Conservation (phyloP, 2,329 filamentous ascomycete species). For the Myriangium duriaei region DNA sequence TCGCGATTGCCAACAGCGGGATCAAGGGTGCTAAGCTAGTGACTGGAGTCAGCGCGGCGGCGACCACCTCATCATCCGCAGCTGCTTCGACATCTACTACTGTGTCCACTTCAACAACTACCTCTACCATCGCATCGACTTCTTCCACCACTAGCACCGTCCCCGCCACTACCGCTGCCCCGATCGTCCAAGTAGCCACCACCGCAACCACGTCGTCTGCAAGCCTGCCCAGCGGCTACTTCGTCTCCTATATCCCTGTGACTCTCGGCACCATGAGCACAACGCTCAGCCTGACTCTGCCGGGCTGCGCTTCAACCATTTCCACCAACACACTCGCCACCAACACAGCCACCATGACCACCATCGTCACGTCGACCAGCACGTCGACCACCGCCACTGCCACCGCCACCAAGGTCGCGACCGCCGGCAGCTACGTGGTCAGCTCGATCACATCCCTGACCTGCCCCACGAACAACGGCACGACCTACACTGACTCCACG, state of each 20-base stretch:
- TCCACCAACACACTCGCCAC: too few species aligned
- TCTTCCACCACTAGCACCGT: background rate
- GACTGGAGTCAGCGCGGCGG: slow-evolving; percentile 3
- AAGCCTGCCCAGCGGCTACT: too few species aligned
- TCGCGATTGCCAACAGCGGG: slow-evolving; percentile 11
- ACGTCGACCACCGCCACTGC: background rate
- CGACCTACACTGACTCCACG: slow-evolving; percentile 14
- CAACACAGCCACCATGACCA: background rate
- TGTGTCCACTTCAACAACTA: slow-evolving; percentile 4
- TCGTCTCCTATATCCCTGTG: too few species aligned
- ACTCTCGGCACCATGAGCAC: too few species aligned
- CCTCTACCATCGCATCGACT: slow-evolving; percentile 4
- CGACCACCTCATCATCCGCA: slow-evolving; percentile 7
- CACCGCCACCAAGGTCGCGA: background rate
- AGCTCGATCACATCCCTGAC: slow-evolving; percentile 5
- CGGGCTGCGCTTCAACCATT: too few species aligned
- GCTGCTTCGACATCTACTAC: slow-evolving; percentile 1
- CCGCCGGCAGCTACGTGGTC: too few species aligned
- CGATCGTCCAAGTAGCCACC: too few species aligned
- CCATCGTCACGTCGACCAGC: too few species aligned
- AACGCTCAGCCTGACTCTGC: too few species aligned
- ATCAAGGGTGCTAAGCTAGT: slow-evolving; percentile 19
- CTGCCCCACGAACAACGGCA: slow-evolving; percentile 16
- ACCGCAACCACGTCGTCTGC: too few species aligned
- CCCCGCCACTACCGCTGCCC: background rate